These are phyloP conservation scores for Kodamaea fungicola DNA, from an alignment of 1,139 yeast genomes.

Conservation along the genomic window DNA sequence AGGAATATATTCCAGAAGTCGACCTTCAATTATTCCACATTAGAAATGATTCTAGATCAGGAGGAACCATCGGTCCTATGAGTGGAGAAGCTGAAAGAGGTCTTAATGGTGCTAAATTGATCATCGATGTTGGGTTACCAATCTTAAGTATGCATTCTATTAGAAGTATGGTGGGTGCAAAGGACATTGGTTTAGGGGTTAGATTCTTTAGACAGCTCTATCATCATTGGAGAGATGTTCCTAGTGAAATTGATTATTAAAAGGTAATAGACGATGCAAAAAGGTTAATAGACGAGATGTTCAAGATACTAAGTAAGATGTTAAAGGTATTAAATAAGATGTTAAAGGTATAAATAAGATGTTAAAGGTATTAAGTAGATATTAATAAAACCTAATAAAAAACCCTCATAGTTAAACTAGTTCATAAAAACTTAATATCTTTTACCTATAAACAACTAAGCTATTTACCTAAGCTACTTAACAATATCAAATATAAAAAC, in stretches of 20 bases:
- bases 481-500: too few relatives aligned
- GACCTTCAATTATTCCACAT: constrained; percentile 41
- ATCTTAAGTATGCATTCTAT: constrained; percentile 48
- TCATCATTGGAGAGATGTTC: constrained; percentile 25
- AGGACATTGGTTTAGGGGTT: constrained; percentile 42
- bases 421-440: too few relatives aligned
- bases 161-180: constrained; percentile 40
- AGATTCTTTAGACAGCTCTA: constrained; percentile 38
- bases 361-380: too few relatives aligned
- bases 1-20: constrained; percentile 19
- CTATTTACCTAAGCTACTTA: too few relatives aligned
- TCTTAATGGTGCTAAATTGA: constrained; percentile 34
- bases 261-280: too few relatives aligned
- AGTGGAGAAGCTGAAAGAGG: constrained; percentile 27
- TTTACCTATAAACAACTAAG: too few relatives aligned
- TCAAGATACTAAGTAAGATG: too few relatives aligned
- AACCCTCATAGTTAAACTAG: too few relatives aligned
- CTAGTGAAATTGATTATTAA: constrained; percentile 6
- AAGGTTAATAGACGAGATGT: too few relatives aligned
- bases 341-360: too few relatives aligned
- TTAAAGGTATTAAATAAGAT: too few relatives aligned
- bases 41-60: constrained; percentile 42
- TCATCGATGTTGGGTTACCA: constrained; percentile 45
- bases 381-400: too few relatives aligned
- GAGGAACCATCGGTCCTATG: constrained; percentile 48